Percentiles rank a stretch among this genome's conserved stretches.
phyloP scores from a whole-genome alignment of 2,329 filamentous ascomycete species.

The Gaeumannomyces sp. region DNA sequence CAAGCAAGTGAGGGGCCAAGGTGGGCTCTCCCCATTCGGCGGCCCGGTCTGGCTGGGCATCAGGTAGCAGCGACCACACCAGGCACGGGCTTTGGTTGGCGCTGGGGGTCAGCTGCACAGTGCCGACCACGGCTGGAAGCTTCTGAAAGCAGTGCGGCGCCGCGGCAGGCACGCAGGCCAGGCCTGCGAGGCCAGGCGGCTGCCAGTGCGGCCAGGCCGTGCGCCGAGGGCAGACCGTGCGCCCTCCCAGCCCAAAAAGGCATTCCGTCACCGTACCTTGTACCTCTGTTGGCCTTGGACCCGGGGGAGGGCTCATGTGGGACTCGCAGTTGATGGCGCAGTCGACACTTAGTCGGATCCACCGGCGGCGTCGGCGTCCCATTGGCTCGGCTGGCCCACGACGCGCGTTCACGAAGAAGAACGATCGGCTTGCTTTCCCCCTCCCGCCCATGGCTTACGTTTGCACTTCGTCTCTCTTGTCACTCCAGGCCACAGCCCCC shows the following conservation, averaged over 20 bases:
- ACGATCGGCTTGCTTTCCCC: neutral
- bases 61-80: neutral
- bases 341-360: conserved; percentile 3
- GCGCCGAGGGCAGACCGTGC: neutral
- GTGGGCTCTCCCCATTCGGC: neutral
- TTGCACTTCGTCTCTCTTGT: conserved; percentile 4
- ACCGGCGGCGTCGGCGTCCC: neutral
- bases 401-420: conserved; percentile 1
- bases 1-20: neutral
- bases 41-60: neutral
- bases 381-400: conserved; percentile 4
- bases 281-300: neutral
- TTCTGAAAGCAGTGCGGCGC: neutral
- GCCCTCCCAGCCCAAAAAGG: neutral
- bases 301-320: neutral
- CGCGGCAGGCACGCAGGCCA: too few species aligned
- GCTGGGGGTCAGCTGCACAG: neutral
- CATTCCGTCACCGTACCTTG: neutral
- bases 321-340: conserved; percentile 3
- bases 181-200: neutral
- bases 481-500: neutral
- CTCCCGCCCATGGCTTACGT: conserved; percentile 2
- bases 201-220: neutral
- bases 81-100: too few species aligned
- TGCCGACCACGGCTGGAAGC: neutral